A percentile compares a stretch with the other conserved stretches of the same genome.
Conservation (phyloP, 1,139 yeast species). For the Lodderomyces pseudojiufengensis region DNA sequence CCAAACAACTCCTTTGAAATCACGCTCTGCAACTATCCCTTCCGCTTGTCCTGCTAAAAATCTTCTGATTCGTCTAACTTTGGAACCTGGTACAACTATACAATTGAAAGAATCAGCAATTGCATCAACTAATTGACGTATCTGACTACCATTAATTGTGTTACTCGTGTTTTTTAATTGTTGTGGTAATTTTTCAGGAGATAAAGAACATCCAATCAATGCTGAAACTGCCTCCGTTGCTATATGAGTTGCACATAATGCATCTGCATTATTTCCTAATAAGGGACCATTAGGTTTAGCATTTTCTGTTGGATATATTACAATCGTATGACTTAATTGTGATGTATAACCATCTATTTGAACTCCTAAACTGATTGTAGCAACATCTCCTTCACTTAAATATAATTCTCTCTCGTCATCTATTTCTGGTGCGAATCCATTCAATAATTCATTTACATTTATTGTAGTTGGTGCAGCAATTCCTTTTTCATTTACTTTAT, state of each 20-base stretch:
- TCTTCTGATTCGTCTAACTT: constrained; percentile 86
- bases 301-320: constrained; percentile 61
- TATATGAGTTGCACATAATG: constrained; percentile 81
- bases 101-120: constrained; percentile 80
- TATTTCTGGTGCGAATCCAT: constrained; percentile 84
- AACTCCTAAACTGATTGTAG: constrained; percentile 78
- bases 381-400: constrained; percentile 76
- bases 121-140: constrained; percentile 73
- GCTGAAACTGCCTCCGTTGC: constrained; percentile 82
- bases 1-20: constrained; percentile 92
- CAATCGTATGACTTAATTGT: constrained; percentile 78
- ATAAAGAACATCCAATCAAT: constrained; percentile 66
- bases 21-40: constrained; percentile 85
- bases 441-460: constrained; percentile 74
- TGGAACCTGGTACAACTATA: constrained; percentile 85
- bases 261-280: constrained; percentile 83
- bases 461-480: constrained; percentile 88
- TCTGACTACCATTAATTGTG: constrained; percentile 59
- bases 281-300: constrained; percentile 69
- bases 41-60: constrained; percentile 95
- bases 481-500: constrained; percentile 72
- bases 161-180: constrained; percentile 29
- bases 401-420: constrained; percentile 55
- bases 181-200: constrained; percentile 69
- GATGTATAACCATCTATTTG: constrained; percentile 96